Evolutionary conservation across 2,329 filamentous ascomycete species (phyloP).

Genomic region (Septoria petroselini): DNA sequence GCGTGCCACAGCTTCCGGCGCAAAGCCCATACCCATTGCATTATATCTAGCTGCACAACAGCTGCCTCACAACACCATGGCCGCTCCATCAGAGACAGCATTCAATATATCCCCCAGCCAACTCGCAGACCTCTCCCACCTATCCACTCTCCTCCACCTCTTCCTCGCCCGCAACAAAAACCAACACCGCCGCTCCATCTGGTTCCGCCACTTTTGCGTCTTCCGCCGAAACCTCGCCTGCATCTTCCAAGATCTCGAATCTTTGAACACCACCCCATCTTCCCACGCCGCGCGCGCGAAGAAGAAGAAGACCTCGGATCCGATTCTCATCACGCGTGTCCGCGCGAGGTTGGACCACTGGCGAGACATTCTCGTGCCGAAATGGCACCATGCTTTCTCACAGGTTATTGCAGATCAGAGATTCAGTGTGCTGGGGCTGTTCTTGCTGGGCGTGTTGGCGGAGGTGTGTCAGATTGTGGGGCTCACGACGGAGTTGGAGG

Average conservation of each 20-base stretch:
- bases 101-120: constrained; percentile 11
- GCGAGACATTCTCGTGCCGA: constrained; percentile 39
- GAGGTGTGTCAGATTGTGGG: constrained; percentile 43
- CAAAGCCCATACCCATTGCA: constrained; percentile 8
- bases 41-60: no score
- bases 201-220: constrained; percentile 73
- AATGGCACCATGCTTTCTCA: constrained; percentile 41
- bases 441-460: constrained; percentile 44
- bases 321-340: constrained; percentile 22
- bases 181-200: constrained; percentile 76
- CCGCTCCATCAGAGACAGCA: neutral
- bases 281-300: constrained; percentile 33
- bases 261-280: constrained; percentile 26
- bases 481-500: constrained; percentile 43
- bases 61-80: neutral
- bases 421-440: constrained; percentile 47
- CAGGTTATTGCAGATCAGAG: constrained; percentile 47
- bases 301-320: constrained; percentile 31
- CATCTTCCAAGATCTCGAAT: constrained; percentile 45
- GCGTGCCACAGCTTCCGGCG: constrained; percentile 4
- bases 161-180: constrained; percentile 84
- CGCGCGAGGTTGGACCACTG: constrained; percentile 39
- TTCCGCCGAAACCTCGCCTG: constrained; percentile 64
- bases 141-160: constrained; percentile 61
- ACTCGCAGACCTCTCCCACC: constrained; percentile 17